Conservation (phyloP, 2,329 filamentous ascomycete genomes). For the Rhynchosporium secalis region DNA sequence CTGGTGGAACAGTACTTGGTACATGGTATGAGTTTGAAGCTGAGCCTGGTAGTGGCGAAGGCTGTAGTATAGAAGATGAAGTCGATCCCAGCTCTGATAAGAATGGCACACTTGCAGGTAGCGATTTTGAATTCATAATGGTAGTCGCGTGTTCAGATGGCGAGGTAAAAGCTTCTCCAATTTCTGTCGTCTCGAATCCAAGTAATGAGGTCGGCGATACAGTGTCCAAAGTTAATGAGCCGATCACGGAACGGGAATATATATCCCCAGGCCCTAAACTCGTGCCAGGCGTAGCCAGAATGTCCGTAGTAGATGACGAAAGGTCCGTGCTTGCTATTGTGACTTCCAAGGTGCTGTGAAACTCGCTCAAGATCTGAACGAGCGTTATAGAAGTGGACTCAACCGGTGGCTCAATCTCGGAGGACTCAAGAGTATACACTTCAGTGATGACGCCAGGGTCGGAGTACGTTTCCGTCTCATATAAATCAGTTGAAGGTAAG, state of each 20-base stretch:
- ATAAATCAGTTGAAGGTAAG: not conserved
- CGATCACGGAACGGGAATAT: too few relatives aligned
- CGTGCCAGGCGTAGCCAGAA: too few relatives aligned
- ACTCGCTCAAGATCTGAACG: not conserved
- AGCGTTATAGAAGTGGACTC: not conserved
- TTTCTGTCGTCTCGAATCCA: too few relatives aligned
- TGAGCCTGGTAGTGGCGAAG: not conserved
- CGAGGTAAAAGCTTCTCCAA: not conserved
- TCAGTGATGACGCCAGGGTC: not conserved
- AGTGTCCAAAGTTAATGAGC: too few relatives aligned
- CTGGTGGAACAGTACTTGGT: not conserved
- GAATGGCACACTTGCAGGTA: not conserved
- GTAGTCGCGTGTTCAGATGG: not conserved
- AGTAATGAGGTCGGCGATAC: too few relatives aligned
- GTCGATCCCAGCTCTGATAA: not conserved
- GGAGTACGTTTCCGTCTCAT: not conserved
- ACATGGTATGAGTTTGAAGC: not conserved
- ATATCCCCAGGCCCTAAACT: too few relatives aligned
- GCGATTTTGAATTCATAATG: not conserved
- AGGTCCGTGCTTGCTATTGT: not conserved
- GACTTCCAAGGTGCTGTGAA: not conserved
- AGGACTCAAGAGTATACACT: not conserved
- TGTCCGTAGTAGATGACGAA: not conserved
- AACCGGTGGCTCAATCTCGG: not conserved
- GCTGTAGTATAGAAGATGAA: not conserved